Evolutionary conservation across 1,284 basidiomycete species (phyloP), one percentile per base, ranked within the genome.

Genomic region (Thecaphora frezii): DNA sequence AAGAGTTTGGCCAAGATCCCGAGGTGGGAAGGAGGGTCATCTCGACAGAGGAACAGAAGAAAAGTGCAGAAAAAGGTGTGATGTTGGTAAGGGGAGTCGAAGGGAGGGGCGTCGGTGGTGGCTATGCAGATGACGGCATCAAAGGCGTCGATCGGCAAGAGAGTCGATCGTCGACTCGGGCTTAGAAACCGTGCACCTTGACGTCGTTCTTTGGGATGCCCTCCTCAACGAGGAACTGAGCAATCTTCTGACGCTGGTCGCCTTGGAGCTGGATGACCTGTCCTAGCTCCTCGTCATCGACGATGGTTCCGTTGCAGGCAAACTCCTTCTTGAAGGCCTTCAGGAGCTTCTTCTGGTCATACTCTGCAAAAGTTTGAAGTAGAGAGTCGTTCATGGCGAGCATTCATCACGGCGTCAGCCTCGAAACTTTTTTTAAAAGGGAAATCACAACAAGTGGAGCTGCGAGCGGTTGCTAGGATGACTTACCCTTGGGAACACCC

Each of bases 261-360:
- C 96, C 96, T 82, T 98, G 96, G 71, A 99, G 88, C 83, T 99
- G 96, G 80, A 99, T 93, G 79, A 99, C 91, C 83, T 94, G 86
- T 57, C 96, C 96, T 82, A 93, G 88, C 83, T 96, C 92, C 82
- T 91, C 90, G 83, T 96, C 92, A 66, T 96, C 91, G 73, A 97
- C 91, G 76, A 99, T 86, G 64, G 90, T 96, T 69, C 96, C 96
- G 83, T 98, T 98, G 85, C 96, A 98, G 63, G 96, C 96, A 76
- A 98, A 97, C 84, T 97, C 93, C 90, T 96, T 76, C 87, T 98
- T 98, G 85, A 98, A 97, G 22, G 91, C 93, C 82, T 98, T 97
- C 81, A 98, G 85, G 66, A 99, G 86, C 84, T 97, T 98, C 88
- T 97, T 97, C 64, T 88, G 86, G 82, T 98, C 93, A 83, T 94